Evolutionary conservation across 2,329 filamentous ascomycete species (phyloP), one percentile per base, ranked within the genome.

Genomic region (Cladophialophora immunda): DNA sequence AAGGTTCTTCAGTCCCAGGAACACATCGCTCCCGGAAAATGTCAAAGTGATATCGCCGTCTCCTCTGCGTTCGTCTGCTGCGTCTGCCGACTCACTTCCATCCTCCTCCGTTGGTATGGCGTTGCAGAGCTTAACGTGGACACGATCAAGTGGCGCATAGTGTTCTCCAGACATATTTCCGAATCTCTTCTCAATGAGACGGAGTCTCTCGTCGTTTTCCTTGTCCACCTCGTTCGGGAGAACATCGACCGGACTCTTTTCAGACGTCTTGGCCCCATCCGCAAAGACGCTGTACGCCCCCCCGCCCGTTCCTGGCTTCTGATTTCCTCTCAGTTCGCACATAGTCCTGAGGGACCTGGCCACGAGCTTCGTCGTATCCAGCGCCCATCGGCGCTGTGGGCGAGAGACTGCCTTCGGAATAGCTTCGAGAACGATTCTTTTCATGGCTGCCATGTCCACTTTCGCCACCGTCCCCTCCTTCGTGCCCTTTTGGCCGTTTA

Each of bases 371-470:
- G 91, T 92, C 4, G 86, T 78, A 68, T 88, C 86, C 0, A 97
- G 81, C 0, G 87, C 85, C 71, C 92, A 94, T 32, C 93, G 85
- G 68, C 90, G 86, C 32, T 90, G 86, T 0, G 92, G 91, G 15
- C 89, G 85, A 0, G 92, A 95, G 13, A 97, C 84, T 0, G 93
- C 93, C 73, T 92, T 93, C 0, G 93, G 92, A 7, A 97, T 89
- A 1, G 92, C 91, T 68, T 93, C 89, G 32, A 93, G 83, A 4
- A 96, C 87, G 3, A 95, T 82, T 45, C 86, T 68, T 55, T 74
- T 74, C 62, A 71, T 68, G 25, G 71, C 67, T 11, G 71, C 68
- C 52, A 74, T 65, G 56, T 74, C 70, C 22, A 72, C 64, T 41
- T 67, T 71, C 8, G 65, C 56, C 34, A 64, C 58, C 15, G 34